These are phyloP conservation scores for Bretziella fagacearum DNA, from an alignment of 2,329 filamentous ascomycete genomes.

Conservation along the genomic window DNA sequence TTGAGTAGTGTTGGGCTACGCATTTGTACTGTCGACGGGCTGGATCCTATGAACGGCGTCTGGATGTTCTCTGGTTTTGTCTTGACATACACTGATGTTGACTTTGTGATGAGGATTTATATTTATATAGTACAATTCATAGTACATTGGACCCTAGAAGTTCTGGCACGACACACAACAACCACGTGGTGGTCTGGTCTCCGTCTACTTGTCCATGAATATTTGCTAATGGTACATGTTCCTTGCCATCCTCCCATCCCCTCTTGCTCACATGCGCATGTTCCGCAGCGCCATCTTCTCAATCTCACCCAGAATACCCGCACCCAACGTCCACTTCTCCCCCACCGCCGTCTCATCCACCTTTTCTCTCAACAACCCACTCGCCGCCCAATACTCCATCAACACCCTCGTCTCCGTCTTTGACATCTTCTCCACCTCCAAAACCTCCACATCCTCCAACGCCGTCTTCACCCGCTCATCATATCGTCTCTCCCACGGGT, in stretches of 20 bases:
- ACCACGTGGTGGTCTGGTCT: no score
- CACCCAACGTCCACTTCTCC: constrained; percentile 69
- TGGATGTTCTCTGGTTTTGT: constrained; percentile 6
- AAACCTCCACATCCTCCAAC: constrained; percentile 32
- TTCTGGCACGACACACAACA: no score
- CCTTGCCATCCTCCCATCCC: no score
- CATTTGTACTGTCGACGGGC: not conserved
- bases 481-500: constrained; percentile 40
- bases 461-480: constrained; percentile 38
- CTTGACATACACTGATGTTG: not conserved
- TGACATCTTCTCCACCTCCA: constrained; percentile 49
- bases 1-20: not conserved
- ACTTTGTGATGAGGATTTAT: not conserved
- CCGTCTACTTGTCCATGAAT: no score
- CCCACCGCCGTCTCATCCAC: constrained; percentile 55
- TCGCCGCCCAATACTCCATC: constrained; percentile 87
- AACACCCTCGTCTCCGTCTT: constrained; percentile 59
- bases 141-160: constrained; percentile 12
- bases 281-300: constrained; percentile 46
- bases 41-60: not conserved
- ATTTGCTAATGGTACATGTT: no score
- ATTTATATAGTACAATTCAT: constrained; percentile 11
- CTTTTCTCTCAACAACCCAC: constrained; percentile 55
- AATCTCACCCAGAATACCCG: constrained; percentile 72
- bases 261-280: constrained; percentile 26